Conservation (phyloP, 495 filamentous ascomycete species). For the Astrocystis sublimbata region DNA sequence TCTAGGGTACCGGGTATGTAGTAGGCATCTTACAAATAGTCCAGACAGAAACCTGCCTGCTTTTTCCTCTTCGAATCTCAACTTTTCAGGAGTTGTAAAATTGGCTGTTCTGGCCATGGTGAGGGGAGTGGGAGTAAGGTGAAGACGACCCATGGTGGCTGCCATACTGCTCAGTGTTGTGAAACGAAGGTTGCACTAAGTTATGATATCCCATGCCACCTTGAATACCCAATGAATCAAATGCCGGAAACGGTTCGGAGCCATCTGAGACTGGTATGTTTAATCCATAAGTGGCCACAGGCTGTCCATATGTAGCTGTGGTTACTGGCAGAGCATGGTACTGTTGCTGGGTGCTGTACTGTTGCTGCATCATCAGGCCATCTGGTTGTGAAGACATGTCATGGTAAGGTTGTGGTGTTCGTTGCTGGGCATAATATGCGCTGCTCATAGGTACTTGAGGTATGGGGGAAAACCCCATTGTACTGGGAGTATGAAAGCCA, state of each 20-base stretch:
- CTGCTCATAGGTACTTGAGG: constrained; percentile 21
- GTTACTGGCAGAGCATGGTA: constrained; percentile 27
- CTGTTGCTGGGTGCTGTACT: constrained; percentile 26
- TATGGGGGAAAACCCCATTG: constrained; percentile 12
- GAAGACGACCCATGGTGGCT: constrained; percentile 45
- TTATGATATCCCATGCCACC: constrained; percentile 29
- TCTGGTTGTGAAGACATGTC: constrained; percentile 21
- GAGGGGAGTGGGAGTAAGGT: constrained; percentile 44
- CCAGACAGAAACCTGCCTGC: constrained; percentile 20
- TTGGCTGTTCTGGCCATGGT: constrained; percentile 33
- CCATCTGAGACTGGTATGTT: constrained; percentile 4
- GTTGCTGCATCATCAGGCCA: constrained; percentile 25
- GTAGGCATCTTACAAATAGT: constrained; percentile 1
- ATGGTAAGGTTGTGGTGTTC: constrained; percentile 17
- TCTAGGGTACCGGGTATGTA: neutral
- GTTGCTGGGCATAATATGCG: constrained; percentile 23
- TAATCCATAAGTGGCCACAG: constrained; percentile 14
- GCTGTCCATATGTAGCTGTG: constrained; percentile 19
- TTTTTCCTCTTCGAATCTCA: neutral
- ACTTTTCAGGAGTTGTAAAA: constrained; percentile 37
- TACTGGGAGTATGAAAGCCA: constrained; percentile 17
- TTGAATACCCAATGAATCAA: constrained; percentile 42
- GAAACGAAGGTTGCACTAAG: constrained; percentile 31
- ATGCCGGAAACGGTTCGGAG: constrained; percentile 41
- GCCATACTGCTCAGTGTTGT: constrained; percentile 34